These are phyloP conservation scores for Kuraishia cidri DNA, from an alignment of 805 yeast species.

Conservation along the genomic window DNA sequence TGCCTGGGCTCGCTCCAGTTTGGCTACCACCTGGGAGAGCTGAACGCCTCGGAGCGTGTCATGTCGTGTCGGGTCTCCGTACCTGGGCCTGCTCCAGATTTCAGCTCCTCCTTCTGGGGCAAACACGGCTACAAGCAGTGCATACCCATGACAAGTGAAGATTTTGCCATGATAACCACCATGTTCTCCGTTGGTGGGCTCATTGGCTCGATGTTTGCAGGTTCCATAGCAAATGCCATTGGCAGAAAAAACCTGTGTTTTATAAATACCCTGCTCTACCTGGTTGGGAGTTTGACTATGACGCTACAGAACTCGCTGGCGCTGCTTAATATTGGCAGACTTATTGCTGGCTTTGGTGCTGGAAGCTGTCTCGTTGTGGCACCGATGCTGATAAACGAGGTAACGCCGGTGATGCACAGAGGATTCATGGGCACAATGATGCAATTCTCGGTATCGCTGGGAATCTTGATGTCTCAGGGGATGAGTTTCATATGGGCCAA, in stretches of 20 bases:
- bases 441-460: constrained; percentile 28
- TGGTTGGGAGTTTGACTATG: constrained; percentile 21
- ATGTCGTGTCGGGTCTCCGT: constrained; percentile 40
- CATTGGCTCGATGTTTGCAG: constrained; percentile 55
- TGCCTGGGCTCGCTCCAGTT: constrained; percentile 75
- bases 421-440: constrained; percentile 30
- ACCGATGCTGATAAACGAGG: constrained; percentile 29
- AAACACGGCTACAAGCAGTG: constrained; percentile 27
- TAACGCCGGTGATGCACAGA: constrained; percentile 28
- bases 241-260: constrained; percentile 44
- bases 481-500: constrained; percentile 24
- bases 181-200: constrained; percentile 73
- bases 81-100: constrained; percentile 11
- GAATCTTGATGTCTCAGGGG: constrained; percentile 25
- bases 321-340: constrained; percentile 21
- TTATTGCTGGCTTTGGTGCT: constrained; percentile 27
- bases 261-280: constrained; percentile 13
- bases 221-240: constrained; percentile 45
- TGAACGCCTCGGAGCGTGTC: constrained; percentile 71
- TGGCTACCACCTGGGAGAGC: constrained; percentile 83
- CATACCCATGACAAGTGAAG: constrained; percentile 41
- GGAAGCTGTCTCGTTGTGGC: constrained; percentile 29
- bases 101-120: constrained; percentile 29
- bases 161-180: constrained; percentile 59
- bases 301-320: constrained; percentile 12